Evolutionary conservation across 2,329 filamentous ascomycete species (phyloP).

Genomic region (Chaetomium globosum): DNA sequence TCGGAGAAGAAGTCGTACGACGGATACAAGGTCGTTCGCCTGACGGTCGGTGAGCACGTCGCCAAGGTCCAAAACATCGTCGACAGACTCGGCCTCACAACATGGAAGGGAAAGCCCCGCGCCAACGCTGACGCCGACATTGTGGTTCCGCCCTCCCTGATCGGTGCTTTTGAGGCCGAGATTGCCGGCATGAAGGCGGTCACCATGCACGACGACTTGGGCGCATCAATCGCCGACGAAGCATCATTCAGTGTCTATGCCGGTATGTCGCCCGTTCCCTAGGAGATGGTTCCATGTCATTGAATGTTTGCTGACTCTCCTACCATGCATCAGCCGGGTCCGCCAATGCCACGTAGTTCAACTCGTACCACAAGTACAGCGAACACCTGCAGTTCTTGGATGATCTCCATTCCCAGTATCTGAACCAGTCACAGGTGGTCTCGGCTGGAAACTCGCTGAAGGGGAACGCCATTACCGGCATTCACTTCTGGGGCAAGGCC

Average conservation of each 20-base stretch:
- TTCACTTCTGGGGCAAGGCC: conserved; percentile 55
- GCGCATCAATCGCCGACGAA: conserved; percentile 45
- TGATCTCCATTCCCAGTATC: conserved; percentile 50
- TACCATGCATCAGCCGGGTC: conserved; percentile 4
- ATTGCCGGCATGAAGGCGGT: conserved; percentile 41
- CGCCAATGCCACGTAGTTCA: conserved; percentile 52
- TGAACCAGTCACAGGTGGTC: conserved; percentile 53
- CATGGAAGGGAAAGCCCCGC: conserved; percentile 45
- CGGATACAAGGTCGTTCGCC: conserved; percentile 51
- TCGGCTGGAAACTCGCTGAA: conserved; percentile 50
- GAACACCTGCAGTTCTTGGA: conserved; percentile 55
- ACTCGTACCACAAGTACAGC: conserved; percentile 55
- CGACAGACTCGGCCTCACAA: conserved; percentile 42
- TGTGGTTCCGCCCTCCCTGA: conserved; percentile 44
- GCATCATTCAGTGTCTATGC: conserved; percentile 39
- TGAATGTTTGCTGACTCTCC: background rate
- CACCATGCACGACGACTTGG: conserved; percentile 48
- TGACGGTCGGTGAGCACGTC: conserved; percentile 44
- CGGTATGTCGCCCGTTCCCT: conserved; percentile 32
- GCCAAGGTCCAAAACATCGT: conserved; percentile 43
- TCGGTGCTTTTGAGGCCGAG: conserved; percentile 42
- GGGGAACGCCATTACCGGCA: conserved; percentile 60
- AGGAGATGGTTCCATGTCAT: background rate
- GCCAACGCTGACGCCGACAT: conserved; percentile 46
- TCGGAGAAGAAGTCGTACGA: conserved; percentile 42